Base-by-base conservation (phyloP, 768 basidiomycete genomes). In the Suillus plorans region DNA sequence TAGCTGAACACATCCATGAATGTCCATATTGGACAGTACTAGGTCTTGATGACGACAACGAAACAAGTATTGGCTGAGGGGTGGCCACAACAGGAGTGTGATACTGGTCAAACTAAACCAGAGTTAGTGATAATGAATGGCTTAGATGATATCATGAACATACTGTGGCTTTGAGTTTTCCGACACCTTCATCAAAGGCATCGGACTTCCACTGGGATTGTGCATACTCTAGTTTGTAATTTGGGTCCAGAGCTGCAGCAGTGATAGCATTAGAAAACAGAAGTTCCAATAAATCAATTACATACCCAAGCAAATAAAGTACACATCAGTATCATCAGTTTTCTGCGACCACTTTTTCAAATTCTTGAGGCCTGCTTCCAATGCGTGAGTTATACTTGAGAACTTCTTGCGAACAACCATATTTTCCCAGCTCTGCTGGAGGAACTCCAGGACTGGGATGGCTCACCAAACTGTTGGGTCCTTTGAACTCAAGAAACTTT, bases 391-490 rank as follows among this genome's bases (percentile, higher is more conserved):
- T 3, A 52, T 7, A 4, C 28, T 52, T 9, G 16, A 52, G 16
- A 52, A 52, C 28, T 52, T 52, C 3, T 52, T 16, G 16, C 31
- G 2, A 0, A 4, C 59, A 7, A 2, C 39, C 41, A 50, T 45
- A 18, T 58, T 63, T 28, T 63, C 28, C 62, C 37, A 44, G 62
- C 36, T 57, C 56, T 57, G 42, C 62, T 41, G 52, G 39, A 37
- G 31, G 53, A 34, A 57, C 28, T 41, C 50, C 50, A 56, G 20
- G 45, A 56, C 22, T 1, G 7, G 47, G 31, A 52, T 52, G 9
- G 16, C 28, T 28, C 4, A 16, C 50, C 50, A 52, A 28, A 53
- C 45, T 47, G n/a, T 47, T 22, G 45, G 45, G 12, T 47, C 4
- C 4, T 47, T 47, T 5, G 45, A 9, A 3, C 45, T 45, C 0